Evolutionary conservation across 164 flowering plant species (phyloP), one percentile per base, ranked within the genome.

Genomic region (Liquidambar formosana): DNA sequence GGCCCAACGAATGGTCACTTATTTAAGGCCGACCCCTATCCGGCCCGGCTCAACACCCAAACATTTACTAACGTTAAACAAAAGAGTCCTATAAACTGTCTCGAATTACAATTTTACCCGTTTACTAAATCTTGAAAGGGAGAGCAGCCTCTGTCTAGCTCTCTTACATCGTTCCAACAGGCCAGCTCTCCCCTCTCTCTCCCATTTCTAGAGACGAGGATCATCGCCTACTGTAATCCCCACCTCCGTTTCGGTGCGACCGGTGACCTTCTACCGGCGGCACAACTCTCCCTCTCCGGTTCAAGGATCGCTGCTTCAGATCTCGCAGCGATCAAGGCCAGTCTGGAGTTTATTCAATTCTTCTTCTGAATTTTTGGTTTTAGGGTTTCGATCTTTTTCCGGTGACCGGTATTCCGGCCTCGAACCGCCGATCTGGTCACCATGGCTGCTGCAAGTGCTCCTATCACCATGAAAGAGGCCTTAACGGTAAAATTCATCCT

Each of bases 361-460:
- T 43, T 22, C 47, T 25, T 23, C 25, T 33, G 38, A 61, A 57
- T 51, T 41, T 21, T 6, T 33, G 63, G 63, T 21, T 51, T 25
- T 57, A 25, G 60, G 60, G 33, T 14, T 67, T 66, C 41, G 28
- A 46, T 67, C 67, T 44, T 21, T 25, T 61, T 25, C 51, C 57
- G 22, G 63, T 15, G 59, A 19, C 58, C 22, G 46, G 71, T 44
- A 18, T 71, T 27, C 64, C 16, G 26, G 61, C 52, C 15, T 25
- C 58, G 61, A 66, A 47, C 65, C 66, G 27, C 62, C 73, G 84
- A 74, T 73, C 75, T 58, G 64, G 71, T 19, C 71, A 67, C 83
- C 85, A 91, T 91, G 96, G 94, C 96, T 70, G 90, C 97, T 27
- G 92, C 97, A 5, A 89, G 70, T 61, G 97, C 97, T 67, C 97